Evolutionary conservation across 116 monocot species (phyloP).

Genomic region (Zostera marina): DNA sequence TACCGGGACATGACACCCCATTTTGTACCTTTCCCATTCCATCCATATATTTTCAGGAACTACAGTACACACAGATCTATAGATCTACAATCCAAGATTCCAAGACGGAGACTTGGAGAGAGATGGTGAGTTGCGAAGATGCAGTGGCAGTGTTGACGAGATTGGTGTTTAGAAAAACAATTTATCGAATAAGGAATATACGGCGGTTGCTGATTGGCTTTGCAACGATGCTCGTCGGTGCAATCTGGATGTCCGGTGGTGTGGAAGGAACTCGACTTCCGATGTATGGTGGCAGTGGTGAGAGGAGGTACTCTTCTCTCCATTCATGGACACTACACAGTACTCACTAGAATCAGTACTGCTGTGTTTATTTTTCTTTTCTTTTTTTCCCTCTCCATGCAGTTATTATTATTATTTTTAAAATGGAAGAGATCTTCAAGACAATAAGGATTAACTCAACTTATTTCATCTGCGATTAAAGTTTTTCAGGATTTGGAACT

Average conservation of each 20-base stretch:
- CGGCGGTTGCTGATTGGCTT: not conserved
- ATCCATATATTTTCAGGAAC: no score
- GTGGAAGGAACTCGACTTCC: not conserved
- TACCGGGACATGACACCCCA: not conserved
- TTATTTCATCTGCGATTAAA: no score
- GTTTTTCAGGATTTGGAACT: no score
- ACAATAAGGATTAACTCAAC: no score
- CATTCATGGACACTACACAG: not conserved
- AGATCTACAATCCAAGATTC: not conserved
- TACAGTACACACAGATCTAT: not conserved
- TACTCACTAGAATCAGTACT: not conserved
- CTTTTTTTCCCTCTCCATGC: no score
- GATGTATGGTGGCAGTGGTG: not conserved
- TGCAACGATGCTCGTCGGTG: not conserved
- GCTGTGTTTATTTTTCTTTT: no score
- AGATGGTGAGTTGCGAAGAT: slow-evolving; percentile 4
- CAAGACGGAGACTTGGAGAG: not conserved
- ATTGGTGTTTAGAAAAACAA: not conserved
- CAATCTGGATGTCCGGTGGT: not conserved
- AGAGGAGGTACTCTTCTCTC: slow-evolving; percentile 1
- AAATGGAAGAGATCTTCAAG: no score
- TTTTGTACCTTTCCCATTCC: not conserved
- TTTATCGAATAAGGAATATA: not conserved
- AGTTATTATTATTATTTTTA: no score
- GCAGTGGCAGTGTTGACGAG: not conserved